phyloP scores from a whole-genome alignment of 768 basidiomycete species.

The Boletus speciosus region DNA sequence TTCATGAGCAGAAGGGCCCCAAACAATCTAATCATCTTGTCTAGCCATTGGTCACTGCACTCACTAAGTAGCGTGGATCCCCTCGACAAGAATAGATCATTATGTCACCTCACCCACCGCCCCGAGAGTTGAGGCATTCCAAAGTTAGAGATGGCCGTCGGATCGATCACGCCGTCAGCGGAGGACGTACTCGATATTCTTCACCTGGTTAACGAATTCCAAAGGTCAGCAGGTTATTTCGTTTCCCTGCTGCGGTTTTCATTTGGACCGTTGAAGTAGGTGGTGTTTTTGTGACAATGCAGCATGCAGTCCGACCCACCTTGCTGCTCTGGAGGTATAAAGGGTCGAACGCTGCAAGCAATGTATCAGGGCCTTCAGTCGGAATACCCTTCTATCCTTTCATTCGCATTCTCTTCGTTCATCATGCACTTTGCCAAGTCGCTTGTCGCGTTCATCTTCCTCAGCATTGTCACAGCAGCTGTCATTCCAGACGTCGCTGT shows the following conservation, averaged over 20 bases:
- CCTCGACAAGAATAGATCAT: too few species aligned
- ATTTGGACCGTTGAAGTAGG: not conserved
- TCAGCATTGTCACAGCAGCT: constrained; percentile 1
- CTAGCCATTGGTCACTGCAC: too few species aligned
- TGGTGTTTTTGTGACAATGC: not conserved
- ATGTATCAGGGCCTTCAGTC: not conserved
- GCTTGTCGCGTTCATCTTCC: constrained; percentile 5
- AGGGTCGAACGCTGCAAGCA: not conserved
- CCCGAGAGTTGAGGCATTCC: too few species aligned
- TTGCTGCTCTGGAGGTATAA: not conserved
- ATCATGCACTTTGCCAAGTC: constrained; percentile 10
- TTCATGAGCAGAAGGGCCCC: too few species aligned
- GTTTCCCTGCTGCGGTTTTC: not conserved
- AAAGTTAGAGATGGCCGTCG: too few species aligned
- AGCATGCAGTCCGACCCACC: not conserved
- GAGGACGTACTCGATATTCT: not conserved
- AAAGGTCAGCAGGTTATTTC: not conserved
- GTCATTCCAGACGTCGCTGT: not conserved
- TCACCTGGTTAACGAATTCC: not conserved
- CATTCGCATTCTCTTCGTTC: not conserved
- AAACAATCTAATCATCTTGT: too few species aligned
- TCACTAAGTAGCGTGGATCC: too few species aligned
- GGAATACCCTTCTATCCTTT: not conserved
- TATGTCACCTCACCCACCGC: too few species aligned
- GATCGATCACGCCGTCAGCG: too few species aligned